Evolutionary conservation across 73 alveolate genomes (phyloP).

Genomic region (Paramecium sonneborni): DNA sequence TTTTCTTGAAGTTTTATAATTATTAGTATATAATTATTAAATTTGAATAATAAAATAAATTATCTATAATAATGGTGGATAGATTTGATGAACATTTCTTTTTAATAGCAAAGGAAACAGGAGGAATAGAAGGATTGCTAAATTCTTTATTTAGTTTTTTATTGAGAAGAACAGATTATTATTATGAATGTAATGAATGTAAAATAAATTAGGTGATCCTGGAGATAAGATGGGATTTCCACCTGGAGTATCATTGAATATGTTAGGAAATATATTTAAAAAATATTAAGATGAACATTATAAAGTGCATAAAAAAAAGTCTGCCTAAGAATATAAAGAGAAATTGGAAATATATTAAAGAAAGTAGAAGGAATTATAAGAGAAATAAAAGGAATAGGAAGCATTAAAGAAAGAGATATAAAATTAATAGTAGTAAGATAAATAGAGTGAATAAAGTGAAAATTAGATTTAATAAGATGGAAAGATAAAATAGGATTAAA

Average conservation of each 20-base stretch:
- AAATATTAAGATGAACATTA: constrained; percentile 91
- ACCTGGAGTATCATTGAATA: constrained; percentile 93
- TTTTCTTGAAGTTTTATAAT: too few relatives aligned
- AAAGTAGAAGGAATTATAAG: constrained; percentile 62
- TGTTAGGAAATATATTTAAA: constrained; percentile 83
- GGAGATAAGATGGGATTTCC: constrained; percentile 99
- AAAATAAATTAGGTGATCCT: constrained; percentile 86
- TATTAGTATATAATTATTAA: background rate
- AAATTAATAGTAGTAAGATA: too few relatives aligned
- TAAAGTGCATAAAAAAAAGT: constrained; percentile 90
- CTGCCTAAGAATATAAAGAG: constrained; percentile 79
- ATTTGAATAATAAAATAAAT: background rate
- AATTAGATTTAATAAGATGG: too few relatives aligned
- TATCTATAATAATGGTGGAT: constrained; percentile 35
- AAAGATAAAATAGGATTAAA: too few relatives aligned
- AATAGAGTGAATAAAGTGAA: too few relatives aligned
- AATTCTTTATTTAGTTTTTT: constrained; percentile 81
- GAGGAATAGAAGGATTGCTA: constrained; percentile 68
- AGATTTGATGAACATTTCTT: constrained; percentile 66
- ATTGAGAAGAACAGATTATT: constrained; percentile 96
- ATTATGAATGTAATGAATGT: constrained; percentile 75
- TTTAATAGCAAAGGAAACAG: constrained; percentile 60
- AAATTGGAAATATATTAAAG: constrained; percentile 71
- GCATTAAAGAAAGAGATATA: background rate
- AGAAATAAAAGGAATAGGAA: constrained; percentile 60